Percentiles rank a stretch among this genome's conserved stretches.
Evolutionary conservation across 495 filamentous ascomycete species (phyloP).

Genomic region (Wilcoxina mikolae): DNA sequence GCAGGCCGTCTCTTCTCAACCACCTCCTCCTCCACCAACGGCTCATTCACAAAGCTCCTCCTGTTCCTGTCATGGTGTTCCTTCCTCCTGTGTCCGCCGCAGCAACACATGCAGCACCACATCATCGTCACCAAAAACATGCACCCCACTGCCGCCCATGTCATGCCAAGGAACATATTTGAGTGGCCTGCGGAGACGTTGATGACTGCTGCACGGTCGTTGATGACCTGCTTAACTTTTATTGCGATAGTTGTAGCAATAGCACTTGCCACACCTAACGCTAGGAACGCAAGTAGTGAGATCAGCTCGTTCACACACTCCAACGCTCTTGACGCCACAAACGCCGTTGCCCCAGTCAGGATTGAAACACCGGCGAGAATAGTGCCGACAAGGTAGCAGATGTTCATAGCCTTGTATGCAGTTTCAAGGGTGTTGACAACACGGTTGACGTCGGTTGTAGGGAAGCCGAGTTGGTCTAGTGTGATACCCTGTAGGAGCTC

Average conservation of each 20-base stretch:
- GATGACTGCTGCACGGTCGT: constrained; percentile 7
- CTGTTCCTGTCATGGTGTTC: too few relatives aligned
- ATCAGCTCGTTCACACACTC: constrained; percentile 15
- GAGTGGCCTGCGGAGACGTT: constrained; percentile 9
- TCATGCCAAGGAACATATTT: constrained; percentile 15
- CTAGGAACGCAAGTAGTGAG: constrained; percentile 16
- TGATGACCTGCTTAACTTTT: constrained; percentile 20
- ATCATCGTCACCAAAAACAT: constrained; percentile 19
- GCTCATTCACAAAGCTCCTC: too few relatives aligned
- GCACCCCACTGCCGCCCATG: constrained; percentile 15
- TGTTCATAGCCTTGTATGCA: constrained; percentile 24
- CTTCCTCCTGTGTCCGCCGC: constrained; percentile 7
- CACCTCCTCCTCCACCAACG: constrained; percentile 2
- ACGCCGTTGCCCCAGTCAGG: constrained; percentile 13
- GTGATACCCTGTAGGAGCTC: constrained; percentile 16
- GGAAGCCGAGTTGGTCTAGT: constrained; percentile 18
- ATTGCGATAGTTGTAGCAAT: constrained; percentile 18
- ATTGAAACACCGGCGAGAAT: constrained; percentile 13
- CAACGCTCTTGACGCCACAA: constrained; percentile 3
- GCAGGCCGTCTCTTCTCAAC: constrained; percentile 1
- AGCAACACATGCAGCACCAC: constrained; percentile 20
- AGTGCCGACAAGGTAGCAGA: constrained; percentile 20
- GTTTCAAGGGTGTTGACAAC: constrained; percentile 13
- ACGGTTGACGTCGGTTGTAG: constrained; percentile 11
- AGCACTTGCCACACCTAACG: constrained; percentile 13